Evolutionary conservation across 2,329 filamentous ascomycete species (phyloP), one percentile per base, ranked within the genome.

Genomic region (Diaporthe velutina): DNA sequence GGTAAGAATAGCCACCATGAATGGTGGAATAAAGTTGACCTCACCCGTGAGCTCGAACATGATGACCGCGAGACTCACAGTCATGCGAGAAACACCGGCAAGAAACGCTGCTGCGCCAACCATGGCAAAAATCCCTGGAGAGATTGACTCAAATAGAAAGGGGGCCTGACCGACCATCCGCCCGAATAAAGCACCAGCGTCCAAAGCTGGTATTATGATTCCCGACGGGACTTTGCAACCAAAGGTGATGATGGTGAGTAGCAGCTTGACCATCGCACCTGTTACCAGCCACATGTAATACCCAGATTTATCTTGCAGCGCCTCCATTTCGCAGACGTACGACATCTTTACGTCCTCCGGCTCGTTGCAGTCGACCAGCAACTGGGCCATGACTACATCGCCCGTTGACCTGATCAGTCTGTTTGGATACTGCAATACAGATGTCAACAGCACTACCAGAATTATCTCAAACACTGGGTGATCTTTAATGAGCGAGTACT

Each of bases 31-130:
- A 79, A 90, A 91, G 75, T 89, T 86, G 10, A 91, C 84, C 77
- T 90, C 88, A 52, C 90, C 89, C 0, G 89, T 91, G 10, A 91
- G 83, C 79, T 90, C 89, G 80, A 91, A 91, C 89, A 91, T 91
- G 80, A 91, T 90, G 52, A 91, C 90, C 12, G 87, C 86, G 9
- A 91, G 83, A 45, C 73, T 76, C 9, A 76, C 75, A 28, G 75
- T 77, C 73, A 75, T 77, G 87, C 2, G 86, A 15, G 86, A 87
- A 2, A 91, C 88, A 8, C 90, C 90, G 0, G 89, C 89, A 0
- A 91, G 85, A 78, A 91, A 91, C 0, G 89, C 89, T 4, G 87
- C 88, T 0, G 89, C 86, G 1, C 89, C 90, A 13, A 91, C 89
- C 87, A 91, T 90, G 72, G 90, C 90, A 79, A 91, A 91, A 70